Conservation (phyloP, 2,329 filamentous ascomycete species). For the Cercospora berteroae region DNA sequence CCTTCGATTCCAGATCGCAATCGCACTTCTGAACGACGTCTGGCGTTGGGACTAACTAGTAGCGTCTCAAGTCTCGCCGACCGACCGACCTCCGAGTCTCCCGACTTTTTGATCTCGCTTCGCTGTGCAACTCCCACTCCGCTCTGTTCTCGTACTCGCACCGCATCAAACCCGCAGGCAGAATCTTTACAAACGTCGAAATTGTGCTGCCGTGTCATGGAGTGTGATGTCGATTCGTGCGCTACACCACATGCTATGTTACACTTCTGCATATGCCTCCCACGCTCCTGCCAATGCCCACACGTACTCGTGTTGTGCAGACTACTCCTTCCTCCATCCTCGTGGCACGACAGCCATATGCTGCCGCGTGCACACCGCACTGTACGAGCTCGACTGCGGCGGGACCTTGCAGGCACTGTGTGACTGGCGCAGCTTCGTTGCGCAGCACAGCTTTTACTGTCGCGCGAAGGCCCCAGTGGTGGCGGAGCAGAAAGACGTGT, state of each 20-base stretch:
- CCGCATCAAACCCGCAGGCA: neutral
- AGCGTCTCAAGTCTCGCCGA: neutral
- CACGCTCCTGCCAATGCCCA: neutral
- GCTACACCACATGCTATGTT: neutral
- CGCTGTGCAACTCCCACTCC: neutral
- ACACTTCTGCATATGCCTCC: neutral
- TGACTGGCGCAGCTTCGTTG: neutral
- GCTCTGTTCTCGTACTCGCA: neutral
- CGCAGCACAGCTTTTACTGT: neutral
- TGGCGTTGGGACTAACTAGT: neutral
- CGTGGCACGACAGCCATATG: slow-evolving; percentile 5
- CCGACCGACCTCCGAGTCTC: neutral
- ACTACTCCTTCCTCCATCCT: neutral
- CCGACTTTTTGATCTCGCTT: neutral
- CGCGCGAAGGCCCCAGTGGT: neutral
- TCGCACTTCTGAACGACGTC: neutral
- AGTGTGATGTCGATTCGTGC: neutral
- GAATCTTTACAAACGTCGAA: neutral
- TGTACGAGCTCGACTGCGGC: slow-evolving; percentile 11
- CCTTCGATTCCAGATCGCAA: neutral
- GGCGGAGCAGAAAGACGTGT: neutral
- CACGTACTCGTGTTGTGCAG: neutral
- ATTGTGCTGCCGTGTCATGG: neutral
- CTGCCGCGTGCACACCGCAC: slow-evolving; percentile 9
- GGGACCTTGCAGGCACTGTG: slow-evolving; percentile 14